Base-by-base conservation (phyloP, 1,284 basidiomycete genomes). In the Rhizoctonia solani region DNA sequence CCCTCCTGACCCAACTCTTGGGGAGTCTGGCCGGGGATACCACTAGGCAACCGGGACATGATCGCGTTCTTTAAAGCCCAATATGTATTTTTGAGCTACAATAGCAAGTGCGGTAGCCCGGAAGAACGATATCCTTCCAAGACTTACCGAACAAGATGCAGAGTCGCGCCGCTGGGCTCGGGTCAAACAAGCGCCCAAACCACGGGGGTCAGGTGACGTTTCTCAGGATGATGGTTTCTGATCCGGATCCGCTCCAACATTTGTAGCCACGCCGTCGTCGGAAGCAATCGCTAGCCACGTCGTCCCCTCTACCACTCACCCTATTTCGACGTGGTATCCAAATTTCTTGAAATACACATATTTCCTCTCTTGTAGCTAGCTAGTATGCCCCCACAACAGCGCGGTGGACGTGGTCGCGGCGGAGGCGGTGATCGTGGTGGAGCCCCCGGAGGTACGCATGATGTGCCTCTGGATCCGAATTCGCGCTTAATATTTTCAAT, bases 1-100 rank as follows among this genome's bases (percentile, higher is more conserved):
- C 66, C 68, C n/a, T 68, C 68, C 30, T 67, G 61, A 53, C 69
- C 69, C 50, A 68, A 65, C 54, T 69, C 58, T 44, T 67, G 69
- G 21, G 49, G 46, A 34, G 53, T 53, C 47, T 68, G 69, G 2
- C 54, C 46, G 30, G 65, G 61, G 53, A 54, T 59, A 50, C 58
- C 55, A 37, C 34, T 63, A 4, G 58, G 58, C 58, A 63, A 50
- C 3, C 58, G 58, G 25, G 58, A 63, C 58, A 63, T 63, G 13
- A 19, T 9, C 44, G 44, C 44, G 44, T 46, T 46, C 44, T 9
- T 46, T 9, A 11, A 9, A 46, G n/a, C 44, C 5, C 8, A 19
- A 14, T 5, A 46, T 39, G 37, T 16, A 46, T 6, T 9, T 5
- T 19, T 14, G n/a, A 46, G 44, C 44, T 11, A 21, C 8, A 11